Evolutionary conservation across 495 filamentous ascomycete species (phyloP), one percentile per base, ranked within the genome.

Genomic region (Xylaria telfairii): DNA sequence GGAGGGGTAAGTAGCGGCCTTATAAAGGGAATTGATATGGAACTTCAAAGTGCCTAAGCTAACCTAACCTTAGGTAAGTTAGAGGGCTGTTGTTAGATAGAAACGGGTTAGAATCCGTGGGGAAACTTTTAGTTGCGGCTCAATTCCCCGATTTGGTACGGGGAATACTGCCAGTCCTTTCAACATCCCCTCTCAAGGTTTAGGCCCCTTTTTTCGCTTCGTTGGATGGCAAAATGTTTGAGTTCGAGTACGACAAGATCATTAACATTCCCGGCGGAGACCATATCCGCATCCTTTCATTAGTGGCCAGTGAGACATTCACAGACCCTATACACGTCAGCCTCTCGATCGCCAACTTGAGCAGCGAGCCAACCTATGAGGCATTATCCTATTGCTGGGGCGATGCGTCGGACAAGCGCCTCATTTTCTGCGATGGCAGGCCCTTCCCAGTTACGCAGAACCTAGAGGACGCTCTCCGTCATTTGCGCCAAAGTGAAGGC

Each of bases 361-460:
- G 1, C n/a, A 21, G 13, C 6, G 4, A 13, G 13, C 37, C 59
- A 13, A 28, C n/a, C 10, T 62, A 62, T n/a, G 59, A 62, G 6
- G 59, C 59, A 28, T n/a, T 62, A 44, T 62, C 59, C 0, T 62
- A 62, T 28, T 26, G 9, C 5, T 62, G 59, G 59, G 59, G 59
- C 21, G 39, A 62, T 37, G 37, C 59, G 9, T 42, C 59, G 10
- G 39, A 44, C 5, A 21, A 28, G 21, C 37, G 37, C 2, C 37
- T 26, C 10, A 44, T 62, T n/a, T 26, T n/a, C n/a, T 26, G n/a
- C 37, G 19, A 62, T 12, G 37, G 37, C 12, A 26, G 26, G 21
- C 37, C 34, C 17, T 44, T 44, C n/a, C 37, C 19, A 10, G 59
- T 62, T 4, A 42, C 37, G 4, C 37, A 6, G 37, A 42, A 24